A percentile compares a stretch with the other conserved stretches of the same genome.
These are phyloP conservation scores for Mortierella sp. DNA, from an alignment of 371 early-diverging fungal genomes.

Conservation along the genomic window DNA sequence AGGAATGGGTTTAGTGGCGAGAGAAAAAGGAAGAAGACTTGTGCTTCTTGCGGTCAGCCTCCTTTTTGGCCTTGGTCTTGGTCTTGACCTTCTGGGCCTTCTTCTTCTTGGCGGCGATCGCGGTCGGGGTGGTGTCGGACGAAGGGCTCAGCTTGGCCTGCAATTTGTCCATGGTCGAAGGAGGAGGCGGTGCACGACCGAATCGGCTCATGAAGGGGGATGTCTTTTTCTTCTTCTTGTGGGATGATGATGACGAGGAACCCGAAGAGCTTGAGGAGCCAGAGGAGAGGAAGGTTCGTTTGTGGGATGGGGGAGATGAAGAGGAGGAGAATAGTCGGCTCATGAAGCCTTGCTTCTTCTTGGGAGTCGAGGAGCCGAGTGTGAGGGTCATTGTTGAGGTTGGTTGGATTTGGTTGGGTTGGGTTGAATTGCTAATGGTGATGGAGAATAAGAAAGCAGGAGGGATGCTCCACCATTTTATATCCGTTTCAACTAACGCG, in stretches of 20 bases:
- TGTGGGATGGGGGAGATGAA: background rate
- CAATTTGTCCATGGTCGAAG: slow-evolving; percentile 35
- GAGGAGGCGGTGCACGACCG: slow-evolving; percentile 26
- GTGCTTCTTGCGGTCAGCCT: slow-evolving; percentile 4
- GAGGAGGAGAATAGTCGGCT: slow-evolving; percentile 28
- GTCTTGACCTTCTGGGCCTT: slow-evolving; percentile 22
- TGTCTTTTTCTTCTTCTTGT: slow-evolving; percentile 4
- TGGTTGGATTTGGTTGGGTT: background rate
- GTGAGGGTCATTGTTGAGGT: background rate
- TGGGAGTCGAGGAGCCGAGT: background rate
- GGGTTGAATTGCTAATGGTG: background rate
- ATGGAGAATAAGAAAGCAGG: no score
- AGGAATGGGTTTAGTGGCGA: background rate
- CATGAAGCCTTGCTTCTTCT: slow-evolving; percentile 23
- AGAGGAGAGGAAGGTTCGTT: background rate
- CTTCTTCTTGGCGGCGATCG: slow-evolving; percentile 16
- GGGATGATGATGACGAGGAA: slow-evolving; percentile 8
- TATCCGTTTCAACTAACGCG: background rate
- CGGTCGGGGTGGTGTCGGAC: slow-evolving; percentile 10
- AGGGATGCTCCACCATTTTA: background rate
- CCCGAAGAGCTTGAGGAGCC: background rate
- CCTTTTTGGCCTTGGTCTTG: slow-evolving; percentile 10
- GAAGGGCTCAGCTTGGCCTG: slow-evolving; percentile 23
- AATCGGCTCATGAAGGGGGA: slow-evolving; percentile 22
- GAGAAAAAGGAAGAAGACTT: background rate